Percentiles rank a stretch among this genome's conserved stretches.
These are phyloP conservation scores for Heterobasidion parviporum DNA, from an alignment of 1,284 basidiomycete genomes.

Conservation along the genomic window DNA sequence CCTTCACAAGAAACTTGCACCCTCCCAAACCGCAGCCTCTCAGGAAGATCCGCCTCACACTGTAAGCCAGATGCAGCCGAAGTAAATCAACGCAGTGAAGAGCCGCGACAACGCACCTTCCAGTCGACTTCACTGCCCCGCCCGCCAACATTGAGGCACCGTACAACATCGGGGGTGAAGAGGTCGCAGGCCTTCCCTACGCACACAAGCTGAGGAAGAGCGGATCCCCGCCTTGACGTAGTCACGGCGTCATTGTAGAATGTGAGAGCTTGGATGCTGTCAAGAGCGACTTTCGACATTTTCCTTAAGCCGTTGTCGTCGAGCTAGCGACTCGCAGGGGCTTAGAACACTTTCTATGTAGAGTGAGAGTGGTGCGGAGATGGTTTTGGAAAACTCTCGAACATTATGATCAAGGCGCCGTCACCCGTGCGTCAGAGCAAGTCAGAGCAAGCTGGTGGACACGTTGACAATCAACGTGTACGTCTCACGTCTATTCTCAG, in stretches of 20 bases:
- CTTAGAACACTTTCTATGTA: too few species aligned
- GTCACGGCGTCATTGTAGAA: slow-evolving; percentile 73
- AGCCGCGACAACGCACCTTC: slow-evolving; percentile 43
- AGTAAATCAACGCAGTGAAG: neutral
- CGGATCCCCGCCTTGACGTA: slow-evolving; percentile 50
- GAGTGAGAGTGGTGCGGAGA: too few species aligned
- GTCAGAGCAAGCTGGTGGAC: too few species aligned
- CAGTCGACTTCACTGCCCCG: slow-evolving; percentile 74
- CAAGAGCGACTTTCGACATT: slow-evolving; percentile 65
- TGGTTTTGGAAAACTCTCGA: too few species aligned
- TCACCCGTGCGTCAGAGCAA: too few species aligned
- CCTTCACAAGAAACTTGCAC: slow-evolving; percentile 88
- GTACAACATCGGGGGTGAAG: slow-evolving; percentile 80
- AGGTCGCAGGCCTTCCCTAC: slow-evolving; percentile 68
- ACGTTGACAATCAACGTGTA: too few species aligned
- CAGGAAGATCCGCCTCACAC: slow-evolving; percentile 88
- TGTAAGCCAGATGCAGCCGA: slow-evolving; percentile 18
- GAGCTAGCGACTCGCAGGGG: too few species aligned
- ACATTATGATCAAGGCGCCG: too few species aligned
- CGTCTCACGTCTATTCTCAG: too few species aligned
- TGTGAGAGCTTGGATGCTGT: slow-evolving; percentile 66
- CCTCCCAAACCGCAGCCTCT: slow-evolving; percentile 70
- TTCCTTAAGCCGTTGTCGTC: too few species aligned
- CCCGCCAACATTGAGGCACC: slow-evolving; percentile 76
- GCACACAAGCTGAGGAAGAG: slow-evolving; percentile 77